Conservation (phyloP, 192 early-diverging fungal species). For the Coemansia sp. region DNA sequence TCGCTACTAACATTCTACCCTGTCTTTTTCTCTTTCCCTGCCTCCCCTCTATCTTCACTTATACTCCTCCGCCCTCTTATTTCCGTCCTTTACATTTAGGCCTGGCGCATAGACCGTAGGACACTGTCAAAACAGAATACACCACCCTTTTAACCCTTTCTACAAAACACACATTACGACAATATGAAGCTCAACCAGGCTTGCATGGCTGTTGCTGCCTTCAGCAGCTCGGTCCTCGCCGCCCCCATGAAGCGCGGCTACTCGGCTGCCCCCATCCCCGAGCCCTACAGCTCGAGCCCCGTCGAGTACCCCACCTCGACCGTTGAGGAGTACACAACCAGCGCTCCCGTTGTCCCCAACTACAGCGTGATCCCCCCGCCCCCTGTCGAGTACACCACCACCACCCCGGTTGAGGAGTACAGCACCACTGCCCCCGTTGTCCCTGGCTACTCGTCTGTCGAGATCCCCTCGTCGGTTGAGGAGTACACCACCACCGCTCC, state of each 20-base stretch:
- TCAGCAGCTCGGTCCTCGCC: conserved; percentile 42
- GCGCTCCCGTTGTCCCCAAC: conserved; percentile 1
- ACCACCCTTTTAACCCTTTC: conserved; percentile 8
- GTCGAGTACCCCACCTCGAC: conserved; percentile 12
- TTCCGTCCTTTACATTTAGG: conserved; percentile 27
- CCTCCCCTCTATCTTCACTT: not conserved
- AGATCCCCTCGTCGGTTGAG: conserved; percentile 4
- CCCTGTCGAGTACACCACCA: conserved; percentile 17
- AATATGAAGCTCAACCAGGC: conserved; percentile 55
- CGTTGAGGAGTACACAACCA: conserved; percentile 1
- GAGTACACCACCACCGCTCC: conserved; percentile 5
- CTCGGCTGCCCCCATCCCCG: conserved; percentile 14
- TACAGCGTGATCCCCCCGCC: no score
- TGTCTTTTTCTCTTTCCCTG: conserved; percentile 7
- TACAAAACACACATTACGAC: conserved; percentile 42
- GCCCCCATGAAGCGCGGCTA: conserved; percentile 46
- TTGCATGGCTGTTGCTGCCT: conserved; percentile 48
- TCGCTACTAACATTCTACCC: conserved; percentile 22
- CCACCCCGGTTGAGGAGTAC: conserved; percentile 13
- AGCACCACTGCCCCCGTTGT: conserved; percentile 6
- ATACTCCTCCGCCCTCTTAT: conserved; percentile 6
- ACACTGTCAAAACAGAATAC: conserved; percentile 24
- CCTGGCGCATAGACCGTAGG: conserved; percentile 52
- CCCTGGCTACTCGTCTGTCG: conserved; percentile 20
- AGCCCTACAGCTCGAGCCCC: conserved; percentile 10